A percentile compares a stretch with the other conserved stretches of the same genome.
Conservation (phyloP, 345 rosid species). For the Eutrema japonicum region DNA sequence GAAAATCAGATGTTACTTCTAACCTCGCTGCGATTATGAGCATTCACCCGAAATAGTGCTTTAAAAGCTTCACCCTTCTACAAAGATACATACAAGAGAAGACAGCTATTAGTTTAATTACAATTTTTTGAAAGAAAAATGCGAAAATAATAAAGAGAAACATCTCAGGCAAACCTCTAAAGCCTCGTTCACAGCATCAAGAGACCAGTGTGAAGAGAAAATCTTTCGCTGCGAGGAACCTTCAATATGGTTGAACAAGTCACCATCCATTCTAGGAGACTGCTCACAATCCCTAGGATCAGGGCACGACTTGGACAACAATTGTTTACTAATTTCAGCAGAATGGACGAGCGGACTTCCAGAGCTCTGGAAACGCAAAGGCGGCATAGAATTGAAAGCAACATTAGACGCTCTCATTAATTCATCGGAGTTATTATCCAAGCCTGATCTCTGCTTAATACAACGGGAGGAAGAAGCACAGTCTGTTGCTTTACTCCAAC, state of each 20-base stretch:
- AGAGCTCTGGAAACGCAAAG: conserved; percentile 50
- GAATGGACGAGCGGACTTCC: conserved; percentile 32
- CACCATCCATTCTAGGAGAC: conserved; percentile 42
- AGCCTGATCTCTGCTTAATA: conserved; percentile 44
- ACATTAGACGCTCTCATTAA: conserved; percentile 45
- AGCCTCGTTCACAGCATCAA: conserved; percentile 58
- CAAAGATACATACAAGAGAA: conserved; percentile 35
- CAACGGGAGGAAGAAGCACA: background rate
- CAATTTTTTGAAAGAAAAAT: background rate
- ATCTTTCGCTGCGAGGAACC: conserved; percentile 44
- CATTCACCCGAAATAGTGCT: conserved; percentile 77
- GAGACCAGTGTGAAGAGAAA: conserved; percentile 66
- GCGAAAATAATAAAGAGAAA: background rate
- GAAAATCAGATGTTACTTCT: conserved; percentile 34
- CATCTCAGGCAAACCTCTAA: conserved; percentile 63
- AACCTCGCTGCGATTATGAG: conserved; percentile 85
- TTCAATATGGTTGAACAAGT: conserved; percentile 40
- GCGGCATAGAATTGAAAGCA: conserved; percentile 68
- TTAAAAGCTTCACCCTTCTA: conserved; percentile 82
- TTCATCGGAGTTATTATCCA: conserved; percentile 19
- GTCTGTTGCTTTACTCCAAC: conserved; percentile 47
- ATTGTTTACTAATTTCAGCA: conserved; percentile 43
- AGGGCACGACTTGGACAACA: conserved; percentile 53
- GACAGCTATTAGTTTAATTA: background rate
- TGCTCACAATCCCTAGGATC: conserved; percentile 50